Evolutionary conservation across 2,329 filamentous ascomycete genomes (phyloP), one percentile per base, ranked within the genome.

Genomic region (Cladosporium sp.): DNA sequence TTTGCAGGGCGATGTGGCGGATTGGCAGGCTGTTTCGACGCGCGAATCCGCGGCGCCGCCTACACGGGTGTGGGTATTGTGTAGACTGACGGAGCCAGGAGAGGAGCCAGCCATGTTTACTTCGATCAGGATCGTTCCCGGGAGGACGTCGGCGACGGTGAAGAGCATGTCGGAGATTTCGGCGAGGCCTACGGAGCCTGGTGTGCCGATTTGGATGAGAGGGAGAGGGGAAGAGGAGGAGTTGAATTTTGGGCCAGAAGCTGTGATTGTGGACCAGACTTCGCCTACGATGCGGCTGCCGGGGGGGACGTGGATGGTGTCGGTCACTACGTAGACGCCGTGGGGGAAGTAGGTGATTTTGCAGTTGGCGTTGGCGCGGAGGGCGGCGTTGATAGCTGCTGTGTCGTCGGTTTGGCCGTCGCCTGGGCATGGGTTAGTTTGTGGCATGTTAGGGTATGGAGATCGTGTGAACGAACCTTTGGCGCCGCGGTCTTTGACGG

Each of bases 281-380:
- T 88, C 84, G 13, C 86, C 86, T 2, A 85, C 77, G 57, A 89
- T 83, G 61, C 77, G 81, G 10, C 80, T 76, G 12, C 77, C 76
- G 1, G 69, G 63, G 58, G 89, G 89, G 8, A 92, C 80, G 64
- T 83, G 81, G 71, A 92, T 76, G 1, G 89, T 92, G 40, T 51
- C 64, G 44, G 82, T 85, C 64, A 92, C 77, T 56, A 89, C 72
- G 71, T 92, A 91, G 50, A 86, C 82, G 56, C 89, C 89, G 66
- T 88, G 85, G 67, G 90, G 87, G 64, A 93, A 87, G 75, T 86
- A 92, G 58, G 90, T 80, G 61, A 93, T 73, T 64, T 88, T 80
- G 55, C 62, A 57, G 36, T 59, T 45, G 15, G 62, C 63, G 37
- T 66, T 66, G n/a, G 57, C 51, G 62, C 59, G 13, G 66, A 97